Evolutionary conservation across 495 filamentous ascomycete genomes (phyloP).

Genomic region (Podospora pseudoanserina): DNA sequence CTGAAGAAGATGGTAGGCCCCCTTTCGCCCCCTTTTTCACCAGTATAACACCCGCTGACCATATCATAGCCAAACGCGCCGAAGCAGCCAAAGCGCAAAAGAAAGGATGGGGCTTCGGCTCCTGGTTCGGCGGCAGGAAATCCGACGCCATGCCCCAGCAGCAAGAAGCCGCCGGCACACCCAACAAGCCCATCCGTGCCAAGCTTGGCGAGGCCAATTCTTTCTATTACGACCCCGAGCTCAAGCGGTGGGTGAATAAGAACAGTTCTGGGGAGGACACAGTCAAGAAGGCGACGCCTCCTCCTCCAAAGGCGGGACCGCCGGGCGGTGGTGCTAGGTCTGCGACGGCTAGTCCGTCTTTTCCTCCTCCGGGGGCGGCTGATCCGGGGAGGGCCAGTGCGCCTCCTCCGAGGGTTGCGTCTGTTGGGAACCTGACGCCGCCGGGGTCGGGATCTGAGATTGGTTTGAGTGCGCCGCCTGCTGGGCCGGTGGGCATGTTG

Average conservation of each 20-base stretch:
- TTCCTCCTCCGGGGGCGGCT: conserved; percentile 14
- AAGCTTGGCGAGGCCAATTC: conserved; percentile 92
- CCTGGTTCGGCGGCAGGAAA: conserved; percentile 77
- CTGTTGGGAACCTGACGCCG: conserved; percentile 15
- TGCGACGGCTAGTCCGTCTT: conserved; percentile 34
- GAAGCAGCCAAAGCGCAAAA: conserved; percentile 47
- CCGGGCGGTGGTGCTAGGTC: conserved; percentile 21
- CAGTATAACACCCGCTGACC: too few relatives aligned
- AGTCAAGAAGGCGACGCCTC: conserved; percentile 46
- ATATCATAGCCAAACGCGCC: conserved; percentile 39
- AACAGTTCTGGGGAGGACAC: conserved; percentile 62
- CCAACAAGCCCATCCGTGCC: conserved; percentile 76
- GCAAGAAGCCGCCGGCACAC: conserved; percentile 27
- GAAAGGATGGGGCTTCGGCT: conserved; percentile 76
- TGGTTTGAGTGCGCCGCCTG: conserved; percentile 12
- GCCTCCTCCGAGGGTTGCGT: conserved; percentile 32
- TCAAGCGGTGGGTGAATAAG: conserved; percentile 98
- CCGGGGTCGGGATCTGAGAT: background rate
- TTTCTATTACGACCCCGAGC: conserved; percentile 89
- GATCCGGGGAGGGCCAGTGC: conserved; percentile 29
- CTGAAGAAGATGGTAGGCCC: conserved; percentile 74
- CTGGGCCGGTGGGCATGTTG: conserved; percentile 44
- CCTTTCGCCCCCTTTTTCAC: background rate
- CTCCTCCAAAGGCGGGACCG: conserved; percentile 41
- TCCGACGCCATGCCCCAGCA: conserved; percentile 38